Conservation (phyloP, 495 filamentous ascomycete genomes). For the Sabuloglossum arenarium region DNA sequence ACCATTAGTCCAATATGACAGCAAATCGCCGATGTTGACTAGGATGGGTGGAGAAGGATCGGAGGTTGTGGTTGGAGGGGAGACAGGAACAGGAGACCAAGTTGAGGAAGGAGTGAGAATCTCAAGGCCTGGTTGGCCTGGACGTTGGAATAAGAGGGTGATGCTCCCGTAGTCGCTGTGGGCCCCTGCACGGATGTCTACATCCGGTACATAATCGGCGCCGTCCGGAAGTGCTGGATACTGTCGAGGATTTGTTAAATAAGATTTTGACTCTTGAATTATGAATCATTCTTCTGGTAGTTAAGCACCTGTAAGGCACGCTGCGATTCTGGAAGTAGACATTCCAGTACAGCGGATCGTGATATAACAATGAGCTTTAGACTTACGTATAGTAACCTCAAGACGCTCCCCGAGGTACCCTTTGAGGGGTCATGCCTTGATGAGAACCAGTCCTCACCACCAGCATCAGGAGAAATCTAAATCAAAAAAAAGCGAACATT, state of each 20-base stretch:
- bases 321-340: no score
- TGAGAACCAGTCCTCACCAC: constrained; percentile 49
- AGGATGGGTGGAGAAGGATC: constrained; percentile 55
- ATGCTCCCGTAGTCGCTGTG: constrained; percentile 47
- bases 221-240: constrained; percentile 10
- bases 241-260: constrained; percentile 5
- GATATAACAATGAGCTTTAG: background rate
- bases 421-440: constrained; percentile 38
- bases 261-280: background rate
- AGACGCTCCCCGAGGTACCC: constrained; percentile 33
- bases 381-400: constrained; percentile 32
- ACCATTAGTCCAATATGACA: constrained; percentile 82
- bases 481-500: constrained; percentile 5
- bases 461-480: constrained; percentile 17
- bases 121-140: constrained; percentile 69
- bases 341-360: background rate
- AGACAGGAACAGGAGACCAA: constrained; percentile 27
- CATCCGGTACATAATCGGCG: constrained; percentile 24
- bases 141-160: constrained; percentile 58
- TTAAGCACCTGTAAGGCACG: no score
- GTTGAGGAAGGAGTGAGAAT: constrained; percentile 40
- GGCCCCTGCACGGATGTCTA: constrained; percentile 43
- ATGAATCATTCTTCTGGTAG: no score
- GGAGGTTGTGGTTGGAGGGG: constrained; percentile 22
- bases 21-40: constrained; percentile 80